Conservation (phyloP, 1,284 basidiomycete species). For the Cerioporus squamosus region DNA sequence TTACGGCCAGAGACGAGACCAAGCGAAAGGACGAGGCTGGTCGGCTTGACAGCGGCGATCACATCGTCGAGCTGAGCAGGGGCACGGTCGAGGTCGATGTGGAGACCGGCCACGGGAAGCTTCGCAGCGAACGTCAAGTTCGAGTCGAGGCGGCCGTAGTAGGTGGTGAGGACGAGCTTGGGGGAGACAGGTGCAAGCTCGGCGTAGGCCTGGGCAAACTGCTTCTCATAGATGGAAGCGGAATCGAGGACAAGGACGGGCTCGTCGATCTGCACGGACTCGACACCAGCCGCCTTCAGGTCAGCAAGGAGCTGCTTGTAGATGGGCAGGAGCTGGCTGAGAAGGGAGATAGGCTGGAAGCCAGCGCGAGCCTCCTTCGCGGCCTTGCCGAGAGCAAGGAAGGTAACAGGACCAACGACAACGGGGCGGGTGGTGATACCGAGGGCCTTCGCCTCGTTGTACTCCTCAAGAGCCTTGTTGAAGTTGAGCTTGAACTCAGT, state of each 20-base stretch:
- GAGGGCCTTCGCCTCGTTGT: constrained; percentile 91
- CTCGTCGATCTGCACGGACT: constrained; percentile 97
- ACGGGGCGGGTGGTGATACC: constrained; percentile 96
- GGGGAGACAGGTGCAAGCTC: constrained; percentile 85
- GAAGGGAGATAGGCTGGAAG: constrained; percentile 92
- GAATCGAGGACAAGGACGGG: constrained; percentile 94
- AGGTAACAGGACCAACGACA: constrained; percentile 94
- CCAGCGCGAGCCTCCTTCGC: constrained; percentile 84
- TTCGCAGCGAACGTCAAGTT: constrained; percentile 92
- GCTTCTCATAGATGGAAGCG: constrained; percentile 79
- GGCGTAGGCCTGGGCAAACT: constrained; percentile 85
- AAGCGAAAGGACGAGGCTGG: constrained; percentile 86
- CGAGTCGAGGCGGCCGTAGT: constrained; percentile 95
- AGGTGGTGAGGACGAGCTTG: constrained; percentile 93
- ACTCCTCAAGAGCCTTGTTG: constrained; percentile 96
- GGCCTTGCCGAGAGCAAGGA: constrained; percentile 93
- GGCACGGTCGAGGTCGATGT: constrained; percentile 96
- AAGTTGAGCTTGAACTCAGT: constrained; percentile 95
- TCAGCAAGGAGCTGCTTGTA: constrained; percentile 93
- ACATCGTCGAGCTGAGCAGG: constrained; percentile 89
- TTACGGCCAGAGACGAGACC: constrained; percentile 99
- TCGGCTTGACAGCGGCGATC: constrained; percentile 83
- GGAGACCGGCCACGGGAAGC: constrained; percentile 93
- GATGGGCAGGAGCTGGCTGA: constrained; percentile 89
- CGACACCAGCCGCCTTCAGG: constrained; percentile 92